phyloP scores from a whole-genome alignment of 805 yeast genomes.

The Myxozyma kluyveri region DNA sequence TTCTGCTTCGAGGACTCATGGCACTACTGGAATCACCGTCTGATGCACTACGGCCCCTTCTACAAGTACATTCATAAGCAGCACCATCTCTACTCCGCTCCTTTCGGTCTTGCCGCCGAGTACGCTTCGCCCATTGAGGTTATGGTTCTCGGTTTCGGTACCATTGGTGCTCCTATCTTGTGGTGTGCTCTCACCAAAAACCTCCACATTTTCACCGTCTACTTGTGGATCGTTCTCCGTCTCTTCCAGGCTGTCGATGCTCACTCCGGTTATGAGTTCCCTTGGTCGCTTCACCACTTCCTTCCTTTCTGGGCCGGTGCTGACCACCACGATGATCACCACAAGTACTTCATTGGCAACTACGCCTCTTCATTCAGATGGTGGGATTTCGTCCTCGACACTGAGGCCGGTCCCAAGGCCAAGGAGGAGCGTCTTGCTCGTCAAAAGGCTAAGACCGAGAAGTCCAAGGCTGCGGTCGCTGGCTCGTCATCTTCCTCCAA shows the following conservation, averaged over 20 bases:
- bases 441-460: conserved; percentile 55
- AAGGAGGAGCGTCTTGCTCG: conserved; percentile 61
- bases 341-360: conserved; percentile 92
- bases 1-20: conserved; percentile 88
- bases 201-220: conserved; percentile 85
- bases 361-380: conserved; percentile 93
- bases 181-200: conserved; percentile 73
- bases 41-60: conserved; percentile 81
- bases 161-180: conserved; percentile 90
- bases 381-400: conserved; percentile 86
- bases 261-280: conserved; percentile 97
- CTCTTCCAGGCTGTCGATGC: conserved; percentile 96
- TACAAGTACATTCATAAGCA: conserved; percentile 94
- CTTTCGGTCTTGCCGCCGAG: conserved; percentile 95
- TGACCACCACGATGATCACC: conserved; percentile 74
- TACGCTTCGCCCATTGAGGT: conserved; percentile 97
- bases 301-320: conserved; percentile 56
- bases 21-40: conserved; percentile 96
- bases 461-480: conserved; percentile 42
- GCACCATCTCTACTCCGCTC: conserved; percentile 97
- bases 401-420: conserved; percentile 87
- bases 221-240: conserved; percentile 82
- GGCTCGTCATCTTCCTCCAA: conserved; percentile 12
- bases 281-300: conserved; percentile 90
- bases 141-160: conserved; percentile 85